These are phyloP conservation scores for Dactylonectria macrodidyma DNA, from an alignment of 2,329 filamentous ascomycete genomes.

Conservation along the genomic window DNA sequence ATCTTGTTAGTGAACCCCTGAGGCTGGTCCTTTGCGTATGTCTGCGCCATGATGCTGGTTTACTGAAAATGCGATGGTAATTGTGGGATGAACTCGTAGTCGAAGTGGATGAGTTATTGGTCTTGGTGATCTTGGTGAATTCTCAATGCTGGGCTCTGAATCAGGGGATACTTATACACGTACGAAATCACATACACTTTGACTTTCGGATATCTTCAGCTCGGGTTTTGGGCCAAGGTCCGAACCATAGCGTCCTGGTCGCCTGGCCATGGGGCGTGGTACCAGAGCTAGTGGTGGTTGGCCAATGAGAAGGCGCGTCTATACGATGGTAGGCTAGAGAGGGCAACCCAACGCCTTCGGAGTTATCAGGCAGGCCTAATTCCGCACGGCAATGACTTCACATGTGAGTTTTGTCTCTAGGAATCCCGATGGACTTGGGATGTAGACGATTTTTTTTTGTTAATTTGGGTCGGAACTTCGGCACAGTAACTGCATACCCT, in stretches of 20 bases:
- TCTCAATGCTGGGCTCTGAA: not conserved
- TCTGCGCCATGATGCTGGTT: conserved; percentile 38
- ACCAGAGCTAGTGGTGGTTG: conserved; percentile 5
- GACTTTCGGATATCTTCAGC: conserved; percentile 1
- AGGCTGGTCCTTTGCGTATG: conserved; percentile 55
- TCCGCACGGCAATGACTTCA: conserved; percentile 25
- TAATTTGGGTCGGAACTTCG: not conserved
- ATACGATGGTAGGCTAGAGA: conserved; percentile 31
- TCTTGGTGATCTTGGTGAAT: conserved; percentile 1
- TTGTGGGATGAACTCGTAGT: not conserved
- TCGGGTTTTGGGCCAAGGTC: conserved; percentile 29
- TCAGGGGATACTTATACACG: conserved; percentile 1
- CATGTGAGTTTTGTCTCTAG: not conserved
- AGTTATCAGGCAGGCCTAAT: conserved; percentile 24
- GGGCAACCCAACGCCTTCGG: conserved; percentile 21
- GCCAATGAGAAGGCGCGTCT: conserved; percentile 20
- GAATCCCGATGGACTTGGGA: not conserved
- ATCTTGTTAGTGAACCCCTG: conserved; percentile 58
- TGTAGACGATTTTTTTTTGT: not conserved
- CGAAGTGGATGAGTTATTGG: not conserved
- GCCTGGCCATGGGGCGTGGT: conserved; percentile 1
- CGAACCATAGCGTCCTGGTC: not conserved
- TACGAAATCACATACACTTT: not conserved
- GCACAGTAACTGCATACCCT: not conserved
- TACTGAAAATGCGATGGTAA: not conserved